Evolutionary conservation across 371 early-diverging fungal species (phyloP).

Genomic region (Chytridium lagenaria): DNA sequence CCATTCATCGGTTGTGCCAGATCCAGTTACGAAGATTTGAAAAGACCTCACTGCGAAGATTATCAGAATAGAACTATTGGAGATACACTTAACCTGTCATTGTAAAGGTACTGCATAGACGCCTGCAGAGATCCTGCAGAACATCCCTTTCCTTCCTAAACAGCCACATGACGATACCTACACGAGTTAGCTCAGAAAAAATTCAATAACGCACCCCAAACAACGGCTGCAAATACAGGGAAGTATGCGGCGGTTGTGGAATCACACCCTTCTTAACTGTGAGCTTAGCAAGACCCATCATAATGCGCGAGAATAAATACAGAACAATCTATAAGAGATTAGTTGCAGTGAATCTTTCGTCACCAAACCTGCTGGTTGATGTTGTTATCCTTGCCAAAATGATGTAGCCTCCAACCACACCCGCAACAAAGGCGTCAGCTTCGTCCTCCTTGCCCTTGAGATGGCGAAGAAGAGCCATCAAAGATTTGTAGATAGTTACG

Average conservation of each 20-base stretch:
- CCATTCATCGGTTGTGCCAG: conserved; percentile 32
- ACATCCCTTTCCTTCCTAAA: conserved; percentile 87
- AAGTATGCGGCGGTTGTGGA: conserved; percentile 81
- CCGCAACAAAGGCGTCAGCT: conserved; percentile 87
- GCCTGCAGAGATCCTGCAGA: conserved; percentile 91
- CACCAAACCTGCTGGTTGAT: conserved; percentile 89
- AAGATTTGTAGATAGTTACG: conserved; percentile 91
- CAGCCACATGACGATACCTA: conserved; percentile 87
- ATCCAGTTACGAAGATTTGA: conserved; percentile 38
- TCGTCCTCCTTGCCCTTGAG: conserved; percentile 76
- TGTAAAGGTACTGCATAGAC: conserved; percentile 78
- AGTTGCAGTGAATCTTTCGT: background rate
- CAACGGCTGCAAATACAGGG: conserved; percentile 91
- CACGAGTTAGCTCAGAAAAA: background rate
- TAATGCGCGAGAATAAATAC: conserved; percentile 91
- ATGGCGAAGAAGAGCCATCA: conserved; percentile 76
- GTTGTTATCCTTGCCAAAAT: conserved; percentile 93
- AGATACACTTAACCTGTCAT: conserved; percentile 30
- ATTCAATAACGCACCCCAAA: conserved; percentile 77
- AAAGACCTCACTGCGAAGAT: conserved; percentile 30
- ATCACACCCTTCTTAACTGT: conserved; percentile 74
- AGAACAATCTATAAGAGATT: conserved; percentile 78
- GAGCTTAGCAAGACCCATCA: conserved; percentile 84
- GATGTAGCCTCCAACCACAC: conserved; percentile 93
- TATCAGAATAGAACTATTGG: no score